Evolutionary conservation across 306 rosid species (phyloP), one percentile per base, ranked within the genome.

Genomic region (Castanospermum australe): DNA sequence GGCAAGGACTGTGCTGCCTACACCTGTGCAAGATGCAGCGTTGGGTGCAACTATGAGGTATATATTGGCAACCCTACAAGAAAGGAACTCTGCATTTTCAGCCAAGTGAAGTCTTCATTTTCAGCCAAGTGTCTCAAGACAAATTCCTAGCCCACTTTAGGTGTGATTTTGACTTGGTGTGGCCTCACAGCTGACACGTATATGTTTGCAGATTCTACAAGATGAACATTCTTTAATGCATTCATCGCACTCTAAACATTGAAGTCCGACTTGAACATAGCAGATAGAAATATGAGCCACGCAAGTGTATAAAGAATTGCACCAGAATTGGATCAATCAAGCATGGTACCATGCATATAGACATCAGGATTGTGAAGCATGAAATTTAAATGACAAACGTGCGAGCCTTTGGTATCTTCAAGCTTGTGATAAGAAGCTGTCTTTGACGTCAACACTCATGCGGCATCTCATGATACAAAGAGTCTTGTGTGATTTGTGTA

Each of bases 71-170:
- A 41, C 56, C 59, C 15, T 41, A 65, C 76, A 32, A 59, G 33
- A 41, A 79, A 38, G 71, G 22, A 59, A 59, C 7, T 17, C 5
- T 25, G 55, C 63, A 45, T 18, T 33, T 47, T 60, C 5, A 24
- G 77, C 32, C 72, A 81, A 66, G 77, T 75, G 65, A 55, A 39
- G 7, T 54, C 0, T 55, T 25, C 33, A 12, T 24, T 62, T 20
- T 30, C 15, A 2, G 83, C 64, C 83, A 79, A 22, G 78, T 71
- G 83, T 71, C 83, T 30, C n/a, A 4, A 17, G 51, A 42, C 15
- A 33, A 32, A 45, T 20, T 69, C 17, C 2, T 41, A 3, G 33
- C 13, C 1, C 15, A 60, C 17, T 18, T 60, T 79, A 36, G 78
- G 78, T 79, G 10, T 36, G 61, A 42, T 50, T 60, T 61, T 68